Evolutionary conservation across 768 basidiomycete species (phyloP), one percentile per base, ranked within the genome.

Genomic region (Atractiella rhizophila): DNA sequence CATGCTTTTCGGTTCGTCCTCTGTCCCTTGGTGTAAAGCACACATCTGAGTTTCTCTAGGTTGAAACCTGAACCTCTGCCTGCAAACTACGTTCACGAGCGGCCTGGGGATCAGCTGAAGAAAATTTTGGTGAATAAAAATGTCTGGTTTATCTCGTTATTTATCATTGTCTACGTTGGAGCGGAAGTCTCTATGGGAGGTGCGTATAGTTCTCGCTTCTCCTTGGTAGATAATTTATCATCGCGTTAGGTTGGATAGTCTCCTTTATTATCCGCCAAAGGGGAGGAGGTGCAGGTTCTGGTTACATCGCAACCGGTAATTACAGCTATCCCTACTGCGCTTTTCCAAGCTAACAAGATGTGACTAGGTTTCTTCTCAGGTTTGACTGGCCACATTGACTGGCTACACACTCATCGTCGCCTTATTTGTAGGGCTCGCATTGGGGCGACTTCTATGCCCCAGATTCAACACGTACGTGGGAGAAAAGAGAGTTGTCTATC

Each of bases 381-480:
- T n/a, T 13, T 35, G 24, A 13, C 20, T 28, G 12, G 20, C 30
- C 28, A 26, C 15, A 5, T 36, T 31, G 10, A 25, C 24, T 11
- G 12, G 13, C n/a, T 16, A 21, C 5, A 25, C 16, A 18, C 7
- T n/a, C 25, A 13, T 18, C 9, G 23, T 8, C 9, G 12, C 28
- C 11, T 19, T 4, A 13, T n/a, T 24, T 8, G 9, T 33, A 64
- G 66, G 66, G 13, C 51, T 71, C 12, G 68, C 67, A 0, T 42
- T 69, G 4, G 71, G 72, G 0, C 63, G 71, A 20, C 56, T 73
- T 5, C 54, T 59, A 2, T 59, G 72, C 7, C 58, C 72, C 18
- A 66, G 64, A 54, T 56, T 71, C 5, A 72, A 67, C 47, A 53
- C 59, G 12, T 30, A 48, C 45, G 26, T 64, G 7, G 63, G 62